phyloP scores from a whole-genome alignment of 2,329 filamentous ascomycete genomes.

The Claviceps pazoutovae region DNA sequence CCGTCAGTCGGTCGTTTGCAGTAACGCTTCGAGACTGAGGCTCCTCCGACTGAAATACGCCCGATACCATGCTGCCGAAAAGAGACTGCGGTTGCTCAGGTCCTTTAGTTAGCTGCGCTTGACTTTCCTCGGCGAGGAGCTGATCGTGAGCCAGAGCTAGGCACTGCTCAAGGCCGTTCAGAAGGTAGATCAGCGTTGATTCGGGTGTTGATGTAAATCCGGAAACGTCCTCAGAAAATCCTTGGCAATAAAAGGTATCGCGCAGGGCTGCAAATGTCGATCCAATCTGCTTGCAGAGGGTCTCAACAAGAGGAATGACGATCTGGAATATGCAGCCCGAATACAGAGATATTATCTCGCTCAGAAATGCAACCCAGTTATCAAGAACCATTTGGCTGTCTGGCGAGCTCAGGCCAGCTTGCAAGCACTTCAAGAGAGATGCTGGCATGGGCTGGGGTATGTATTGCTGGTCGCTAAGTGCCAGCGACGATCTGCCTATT shows the following conservation, averaged over 20 bases:
- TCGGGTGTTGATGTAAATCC: slow-evolving; percentile 34
- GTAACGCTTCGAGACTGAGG: slow-evolving; percentile 66
- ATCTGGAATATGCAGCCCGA: slow-evolving; percentile 77
- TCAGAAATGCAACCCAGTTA: slow-evolving; percentile 79
- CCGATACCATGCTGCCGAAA: slow-evolving; percentile 88
- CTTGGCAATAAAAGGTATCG: slow-evolving; percentile 37
- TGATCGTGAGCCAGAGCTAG: slow-evolving; percentile 77
- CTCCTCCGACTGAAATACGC: slow-evolving; percentile 69
- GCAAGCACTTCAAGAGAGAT: slow-evolving; percentile 69
- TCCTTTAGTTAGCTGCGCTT: slow-evolving; percentile 53
- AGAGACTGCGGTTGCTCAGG: slow-evolving; percentile 77
- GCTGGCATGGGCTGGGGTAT: slow-evolving; percentile 39
- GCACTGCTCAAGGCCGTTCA: slow-evolving; percentile 88
- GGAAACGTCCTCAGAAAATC: not conserved
- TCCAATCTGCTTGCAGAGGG: slow-evolving; percentile 66
- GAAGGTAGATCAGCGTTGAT: slow-evolving; percentile 63
- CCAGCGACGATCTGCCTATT: slow-evolving; percentile 24
- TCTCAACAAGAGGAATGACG: slow-evolving; percentile 80
- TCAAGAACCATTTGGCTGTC: slow-evolving; percentile 68
- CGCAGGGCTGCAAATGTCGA: slow-evolving; percentile 59
- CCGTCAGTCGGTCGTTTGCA: slow-evolving; percentile 87
- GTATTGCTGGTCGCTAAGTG: slow-evolving; percentile 15
- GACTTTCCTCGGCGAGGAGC: slow-evolving; percentile 61
- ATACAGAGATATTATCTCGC: slow-evolving; percentile 73
- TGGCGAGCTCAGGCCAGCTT: slow-evolving; percentile 62